Evolutionary conservation across 345 rosid genomes (phyloP).

Genomic region (Trapa incisa): DNA sequence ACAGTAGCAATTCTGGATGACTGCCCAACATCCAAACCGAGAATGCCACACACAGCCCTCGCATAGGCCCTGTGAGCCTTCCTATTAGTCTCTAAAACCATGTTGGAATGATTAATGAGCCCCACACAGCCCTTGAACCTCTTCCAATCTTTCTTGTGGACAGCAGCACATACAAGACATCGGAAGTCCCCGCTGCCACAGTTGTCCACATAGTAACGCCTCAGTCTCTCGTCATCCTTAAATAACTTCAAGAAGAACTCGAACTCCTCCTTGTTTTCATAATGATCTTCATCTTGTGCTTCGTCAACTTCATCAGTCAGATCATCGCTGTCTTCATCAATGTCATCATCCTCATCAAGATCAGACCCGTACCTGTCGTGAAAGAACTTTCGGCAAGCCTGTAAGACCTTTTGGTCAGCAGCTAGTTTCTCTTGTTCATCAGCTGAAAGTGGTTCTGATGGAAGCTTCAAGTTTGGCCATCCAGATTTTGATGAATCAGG

Average conservation of each 20-base stretch:
- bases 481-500: neutral
- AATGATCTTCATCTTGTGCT: slow-evolving; percentile 12
- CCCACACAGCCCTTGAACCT: slow-evolving; percentile 51
- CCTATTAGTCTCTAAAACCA: slow-evolving; percentile 38
- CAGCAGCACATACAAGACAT: slow-evolving; percentile 59
- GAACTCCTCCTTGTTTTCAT: slow-evolving; percentile 13
- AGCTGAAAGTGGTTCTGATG: slow-evolving; percentile 1
- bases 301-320: neutral
- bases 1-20: slow-evolving; percentile 23
- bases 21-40: slow-evolving; percentile 52
- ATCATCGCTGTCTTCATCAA: neutral
- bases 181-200: slow-evolving; percentile 39
- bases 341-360: slow-evolving; percentile 2
- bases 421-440: slow-evolving; percentile 21
- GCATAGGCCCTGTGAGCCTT: slow-evolving; percentile 54
- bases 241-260: slow-evolving; percentile 39
- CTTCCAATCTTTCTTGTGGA: slow-evolving; percentile 27
- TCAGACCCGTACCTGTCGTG: slow-evolving; percentile 9
- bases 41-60: slow-evolving; percentile 46
- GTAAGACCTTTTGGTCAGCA: slow-evolving; percentile 21
- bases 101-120: slow-evolving; percentile 45
- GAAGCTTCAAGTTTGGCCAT: slow-evolving; percentile 3
- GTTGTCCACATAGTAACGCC: slow-evolving; percentile 40
- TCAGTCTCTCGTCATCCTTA: slow-evolving; percentile 32
- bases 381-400: slow-evolving; percentile 35